Conservation (phyloP, 805 yeast species). For the Isabelozyma rhagii region DNA sequence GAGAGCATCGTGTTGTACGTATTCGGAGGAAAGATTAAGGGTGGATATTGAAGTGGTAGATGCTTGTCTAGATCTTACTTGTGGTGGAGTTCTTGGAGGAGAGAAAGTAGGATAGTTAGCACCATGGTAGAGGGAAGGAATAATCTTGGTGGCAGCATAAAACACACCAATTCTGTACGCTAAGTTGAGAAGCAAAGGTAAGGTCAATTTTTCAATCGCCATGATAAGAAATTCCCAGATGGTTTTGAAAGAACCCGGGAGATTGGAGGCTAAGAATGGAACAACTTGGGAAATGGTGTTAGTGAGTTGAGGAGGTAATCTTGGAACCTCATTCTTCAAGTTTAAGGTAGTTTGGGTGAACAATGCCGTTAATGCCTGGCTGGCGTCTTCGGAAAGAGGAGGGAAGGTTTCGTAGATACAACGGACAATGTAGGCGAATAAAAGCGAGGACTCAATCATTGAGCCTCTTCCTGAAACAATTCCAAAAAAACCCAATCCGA, state of each 20-base stretch:
- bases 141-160: constrained; percentile 88
- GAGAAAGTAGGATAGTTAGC: constrained; percentile 27
- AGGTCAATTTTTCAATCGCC: constrained; percentile 63
- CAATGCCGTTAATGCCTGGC: constrained; percentile 26
- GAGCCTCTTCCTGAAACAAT: constrained; percentile 80
- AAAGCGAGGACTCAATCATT: constrained; percentile 82
- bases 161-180: constrained; percentile 85
- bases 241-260: constrained; percentile 52
- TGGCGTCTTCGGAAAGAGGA: constrained; percentile 60
- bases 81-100: constrained; percentile 43
- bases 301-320: constrained; percentile 34
- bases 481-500: constrained; percentile 76
- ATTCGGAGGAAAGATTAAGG: constrained; percentile 4
- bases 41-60: constrained; percentile 23
- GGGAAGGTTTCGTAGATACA: constrained; percentile 93
- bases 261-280: constrained; percentile 49
- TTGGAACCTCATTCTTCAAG: constrained; percentile 32
- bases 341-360: constrained; percentile 32
- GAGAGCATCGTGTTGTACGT: background rate
- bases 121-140: constrained; percentile 65
- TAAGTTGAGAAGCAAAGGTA: constrained; percentile 77
- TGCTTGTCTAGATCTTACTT: constrained; percentile 29
- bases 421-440: constrained; percentile 88
- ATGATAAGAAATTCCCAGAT: constrained; percentile 52
- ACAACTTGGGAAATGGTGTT: constrained; percentile 30